Evolutionary conservation across 1,284 basidiomycete genomes (phyloP), one percentile per base, ranked within the genome.

Genomic region (Paramarasmius palmivorus): DNA sequence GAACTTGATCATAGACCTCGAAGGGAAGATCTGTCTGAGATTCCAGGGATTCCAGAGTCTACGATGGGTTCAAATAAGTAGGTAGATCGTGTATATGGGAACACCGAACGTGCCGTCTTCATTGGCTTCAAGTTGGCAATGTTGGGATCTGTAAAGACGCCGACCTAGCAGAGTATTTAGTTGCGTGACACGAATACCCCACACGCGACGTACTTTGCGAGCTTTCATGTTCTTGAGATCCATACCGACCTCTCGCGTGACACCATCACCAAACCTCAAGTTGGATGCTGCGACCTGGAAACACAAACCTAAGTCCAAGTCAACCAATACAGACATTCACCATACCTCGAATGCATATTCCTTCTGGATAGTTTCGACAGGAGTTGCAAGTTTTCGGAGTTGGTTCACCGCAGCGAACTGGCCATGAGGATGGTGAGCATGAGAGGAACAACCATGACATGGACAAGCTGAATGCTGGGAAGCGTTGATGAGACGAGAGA

Each of bases 281-380:
- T 95, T 95, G 48, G 91, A 89, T 1, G 95, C 95, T 10, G 95
- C 92, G 55, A 98, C 87, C 91, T 93, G 61, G 37, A 44, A 10
- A 4, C 22, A 36, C 51, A 37, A 63, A 45, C 57, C 34, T 55
- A 26, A 58, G 17, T 4, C 15, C 29, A 29, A n/a, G 25, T 9
- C 29, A 26, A 4, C 29, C 14, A 14, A 46, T 15, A 15, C 29
- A 41, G 10, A n/a, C 26, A 20, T 45, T 23, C 15, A 19, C n/a
- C 72, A 53, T 61, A 89, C 93, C 81, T 98, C 95, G 65, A 98
- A 98, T 0, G 95, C 95, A 69, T 98, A 98, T 72, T 98, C 95
- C 67, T 90, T 93, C 70, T 93, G 79, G 8, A 86, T 76, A 3
- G 71, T 64, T 51, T 92, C 82, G 12, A 93, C 86, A 23, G 95